Percentiles rank a stretch among this genome's conserved stretches.
Evolutionary conservation across 495 filamentous ascomycete genomes (phyloP).

Genomic region (Aspergillus sclerotiicarbonarius): DNA sequence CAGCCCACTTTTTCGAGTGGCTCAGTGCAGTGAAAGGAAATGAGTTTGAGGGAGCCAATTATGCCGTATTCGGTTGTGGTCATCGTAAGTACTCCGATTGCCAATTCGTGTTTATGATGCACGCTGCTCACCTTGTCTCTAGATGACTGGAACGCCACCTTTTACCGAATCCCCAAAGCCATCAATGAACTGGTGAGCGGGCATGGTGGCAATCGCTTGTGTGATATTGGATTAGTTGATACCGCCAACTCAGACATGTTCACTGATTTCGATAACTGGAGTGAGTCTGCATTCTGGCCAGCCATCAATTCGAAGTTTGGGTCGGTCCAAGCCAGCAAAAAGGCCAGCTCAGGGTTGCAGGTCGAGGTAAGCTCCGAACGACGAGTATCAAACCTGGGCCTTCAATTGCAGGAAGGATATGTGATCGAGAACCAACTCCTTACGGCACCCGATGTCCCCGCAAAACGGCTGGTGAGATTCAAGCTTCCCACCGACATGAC

Average conservation of each 20-base stretch:
- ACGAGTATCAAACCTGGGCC: slow-evolving; percentile 59
- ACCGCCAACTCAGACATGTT: slow-evolving; percentile 65
- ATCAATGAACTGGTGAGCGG: slow-evolving; percentile 52
- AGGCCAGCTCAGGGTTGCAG: slow-evolving; percentile 39
- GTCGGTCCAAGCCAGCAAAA: slow-evolving; percentile 20
- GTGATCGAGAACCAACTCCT: slow-evolving; percentile 56
- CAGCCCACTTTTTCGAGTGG: slow-evolving; percentile 13
- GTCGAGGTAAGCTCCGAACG: slow-evolving; percentile 58
- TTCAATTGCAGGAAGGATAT: slow-evolving; percentile 62
- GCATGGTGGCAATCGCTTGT: slow-evolving; percentile 54
- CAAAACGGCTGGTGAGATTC: slow-evolving; percentile 6
- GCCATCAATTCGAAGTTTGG: slow-evolving; percentile 51
- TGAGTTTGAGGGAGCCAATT: slow-evolving; percentile 3
- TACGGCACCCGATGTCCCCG: slow-evolving; percentile 32
- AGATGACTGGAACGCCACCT: slow-evolving; percentile 67
- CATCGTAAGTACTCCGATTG: slow-evolving; percentile 1
- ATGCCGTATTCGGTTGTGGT: slow-evolving; percentile 15
- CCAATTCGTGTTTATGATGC: no score
- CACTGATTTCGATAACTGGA: slow-evolving; percentile 70
- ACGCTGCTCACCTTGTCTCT: not conserved
- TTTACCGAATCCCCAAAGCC: slow-evolving; percentile 67
- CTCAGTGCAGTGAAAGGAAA: slow-evolving; percentile 1
- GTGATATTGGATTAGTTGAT: slow-evolving; percentile 57
- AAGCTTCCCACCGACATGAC: slow-evolving; percentile 3
- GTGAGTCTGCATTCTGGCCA: slow-evolving; percentile 64